Conservation (phyloP, 1,139 yeast genomes). For the Blastobotrys capitulatus region DNA sequence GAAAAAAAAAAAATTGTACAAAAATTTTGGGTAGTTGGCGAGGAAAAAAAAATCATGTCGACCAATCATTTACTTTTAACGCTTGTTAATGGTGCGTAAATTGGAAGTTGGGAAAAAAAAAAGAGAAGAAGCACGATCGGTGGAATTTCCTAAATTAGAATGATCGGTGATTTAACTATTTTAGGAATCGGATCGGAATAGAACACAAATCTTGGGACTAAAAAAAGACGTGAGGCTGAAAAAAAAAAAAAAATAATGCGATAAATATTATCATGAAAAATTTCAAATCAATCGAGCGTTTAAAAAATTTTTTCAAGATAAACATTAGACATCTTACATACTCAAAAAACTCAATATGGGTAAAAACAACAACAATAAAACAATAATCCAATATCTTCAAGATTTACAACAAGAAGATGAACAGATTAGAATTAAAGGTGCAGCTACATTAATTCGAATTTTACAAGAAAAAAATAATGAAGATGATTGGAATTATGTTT, state of each 20-base stretch:
- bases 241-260: not conserved
- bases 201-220: not conserved
- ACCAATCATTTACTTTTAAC: no score
- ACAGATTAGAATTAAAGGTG: slow-evolving; percentile 67
- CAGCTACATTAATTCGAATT: slow-evolving; percentile 59
- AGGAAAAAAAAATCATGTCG: not conserved
- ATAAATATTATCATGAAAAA: no score
- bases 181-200: not conserved
- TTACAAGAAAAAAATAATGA: slow-evolving; percentile 39
- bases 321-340: not conserved
- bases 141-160: no score
- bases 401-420: slow-evolving; percentile 72
- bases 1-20: not conserved
- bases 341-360: no score
- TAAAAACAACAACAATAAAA: not conserved
- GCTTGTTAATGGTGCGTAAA: no score
- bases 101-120: no score
- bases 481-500: slow-evolving; percentile 77
- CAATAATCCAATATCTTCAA: slow-evolving; percentile 59
- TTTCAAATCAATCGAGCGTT: no score
- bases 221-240: not conserved
- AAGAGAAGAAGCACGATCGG: no score
- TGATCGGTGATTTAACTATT: no score
- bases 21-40: not conserved
- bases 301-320: no score